Base-by-base conservation (phyloP, 352 stramenopile genomes). In the Elongisporangium anandrum region DNA sequence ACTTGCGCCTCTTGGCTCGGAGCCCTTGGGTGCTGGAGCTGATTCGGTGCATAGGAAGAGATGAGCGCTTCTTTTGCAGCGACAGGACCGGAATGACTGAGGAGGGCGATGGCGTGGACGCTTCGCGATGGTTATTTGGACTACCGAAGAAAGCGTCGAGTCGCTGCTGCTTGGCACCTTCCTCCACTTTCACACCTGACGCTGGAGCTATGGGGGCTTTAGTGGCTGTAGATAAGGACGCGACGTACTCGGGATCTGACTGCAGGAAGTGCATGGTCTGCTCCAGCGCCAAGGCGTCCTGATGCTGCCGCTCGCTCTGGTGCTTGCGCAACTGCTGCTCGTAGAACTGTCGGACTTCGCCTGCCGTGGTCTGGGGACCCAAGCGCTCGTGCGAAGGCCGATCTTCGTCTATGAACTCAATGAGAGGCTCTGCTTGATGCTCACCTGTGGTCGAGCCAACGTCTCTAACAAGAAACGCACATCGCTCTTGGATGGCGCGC, bases 361-460 rank as follows among this genome's bases (percentile, higher is more conserved):
- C 63, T 68, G 29, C 1, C 41, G 52, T n/a, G n/a, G n/a, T n/a
- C n/a, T 57, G 29, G 6, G 50, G 17, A 2, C 38, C 24, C 4
- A n/a, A n/a, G n/a, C n/a, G 29, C 4, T 59, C 29, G 1, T 52
- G 38, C 16, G 68, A 63, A 24, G 73, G 70, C 6, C 70, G 73
- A 45, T 83, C 69, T 50, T 85, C 76, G 52, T 85, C 76, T 24
- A 74, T 67, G 50, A 86, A 86, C 26, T 86, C 76, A 12, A 86
- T 52, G 3, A 63, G 20, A 12, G 64, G 67, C 6, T 45, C 34
- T 45, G 34, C 5, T 12, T 45, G 10, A 45, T 45, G 34, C 34
- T 45, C 10, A 45, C 65, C 60, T 34, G 45, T 53, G 4, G 56
- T 59, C n/a, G n/a, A n/a, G n/a, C n/a, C n/a, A n/a, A n/a, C n/a